Evolutionary conservation across 345 rosid species (phyloP), one percentile per base, ranked within the genome.

Genomic region (Brassica juncea): DNA sequence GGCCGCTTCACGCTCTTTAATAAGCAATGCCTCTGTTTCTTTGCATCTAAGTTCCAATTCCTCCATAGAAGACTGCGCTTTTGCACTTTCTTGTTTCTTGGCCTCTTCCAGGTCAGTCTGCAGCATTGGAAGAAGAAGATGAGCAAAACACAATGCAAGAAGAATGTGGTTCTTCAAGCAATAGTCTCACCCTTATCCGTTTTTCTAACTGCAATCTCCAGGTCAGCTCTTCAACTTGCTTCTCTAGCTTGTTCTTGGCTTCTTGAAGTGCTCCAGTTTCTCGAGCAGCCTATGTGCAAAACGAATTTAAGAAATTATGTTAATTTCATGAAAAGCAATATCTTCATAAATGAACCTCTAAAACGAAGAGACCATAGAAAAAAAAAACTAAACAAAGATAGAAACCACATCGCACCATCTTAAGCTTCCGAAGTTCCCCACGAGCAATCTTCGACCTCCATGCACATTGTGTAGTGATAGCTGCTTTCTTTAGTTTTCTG

Each of bases 231-330:
- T 96, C 99, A 83, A 96, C 99, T 84, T 96, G 97, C 88, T 93
- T 95, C 86, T 96, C 98, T 82, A 93, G 87, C 85, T 93, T 91
- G 85, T 93, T 95, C 80, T 95, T 95, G 79, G 99, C 99, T 72
- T 89, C 99, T 86, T 96, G 98, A 83, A 95, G 94, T 77, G 99
- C 99, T 81, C 99, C 99, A 19, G 99, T 96, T 88, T 96, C 99
- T 82, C 89, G 88, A 19, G 99, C 99, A 84, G 99, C 98, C 99
- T 93, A 72, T 31, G 88, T 44, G 76, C 23, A 68, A 35, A 77
- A 23, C 4, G 10, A 73, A 67, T 23, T 71, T 74, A 8, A 81
- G 62, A 30, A 64, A 30, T 7, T 9, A 10, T 25, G 42, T 44
- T 27, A 68, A 25, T 27, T 59, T 74, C 27, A 80, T 69, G 21